phyloP scores from a whole-genome alignment of 2,329 filamentous ascomycete genomes.

The Pseudovirgaria hyperparasitica region DNA sequence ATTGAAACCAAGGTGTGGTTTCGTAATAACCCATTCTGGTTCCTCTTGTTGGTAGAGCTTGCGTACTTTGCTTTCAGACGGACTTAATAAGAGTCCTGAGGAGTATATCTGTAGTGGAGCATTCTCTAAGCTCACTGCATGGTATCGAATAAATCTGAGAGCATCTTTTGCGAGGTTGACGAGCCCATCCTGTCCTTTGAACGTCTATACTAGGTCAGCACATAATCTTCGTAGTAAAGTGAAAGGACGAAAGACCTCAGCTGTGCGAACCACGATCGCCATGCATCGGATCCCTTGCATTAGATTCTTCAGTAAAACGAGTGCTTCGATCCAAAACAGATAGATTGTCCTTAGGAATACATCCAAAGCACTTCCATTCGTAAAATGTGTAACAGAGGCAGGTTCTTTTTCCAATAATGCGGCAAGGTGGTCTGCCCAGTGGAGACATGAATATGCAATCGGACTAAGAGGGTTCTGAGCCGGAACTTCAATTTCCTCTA shows the following conservation, averaged over 20 bases:
- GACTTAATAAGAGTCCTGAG: slow-evolving; percentile 13
- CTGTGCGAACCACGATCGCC: slow-evolving; percentile 5
- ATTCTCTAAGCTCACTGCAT: slow-evolving; percentile 7
- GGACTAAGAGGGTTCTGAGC: slow-evolving; percentile 10
- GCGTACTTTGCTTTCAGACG: slow-evolving; percentile 8
- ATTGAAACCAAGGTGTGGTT: slow-evolving; percentile 5
- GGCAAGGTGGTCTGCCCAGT: slow-evolving; percentile 19
- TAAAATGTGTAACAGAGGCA: background rate
- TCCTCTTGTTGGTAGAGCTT: slow-evolving; percentile 9
- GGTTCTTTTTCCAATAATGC: slow-evolving; percentile 2
- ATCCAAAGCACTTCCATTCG: slow-evolving; percentile 1
- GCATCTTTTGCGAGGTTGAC: slow-evolving; percentile 6
- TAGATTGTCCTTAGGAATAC: slow-evolving; percentile 1
- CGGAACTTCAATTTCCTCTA: slow-evolving; percentile 8
- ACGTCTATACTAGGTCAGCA: slow-evolving; percentile 5
- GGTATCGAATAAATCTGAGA: slow-evolving; percentile 9
- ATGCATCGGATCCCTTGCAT: slow-evolving; percentile 7
- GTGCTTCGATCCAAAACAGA: slow-evolving; percentile 8
- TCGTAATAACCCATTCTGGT: slow-evolving; percentile 7
- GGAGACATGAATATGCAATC: slow-evolving; percentile 13
- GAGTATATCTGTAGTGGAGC: slow-evolving; percentile 10
- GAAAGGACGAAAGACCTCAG: slow-evolving; percentile 6
- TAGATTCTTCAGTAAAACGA: slow-evolving; percentile 9
- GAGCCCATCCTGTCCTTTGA: background rate
- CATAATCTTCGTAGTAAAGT: slow-evolving; percentile 2